These are phyloP conservation scores for Mycosphaerella sp. DNA, from an alignment of 2,329 filamentous ascomycete genomes.

Conservation along the genomic window DNA sequence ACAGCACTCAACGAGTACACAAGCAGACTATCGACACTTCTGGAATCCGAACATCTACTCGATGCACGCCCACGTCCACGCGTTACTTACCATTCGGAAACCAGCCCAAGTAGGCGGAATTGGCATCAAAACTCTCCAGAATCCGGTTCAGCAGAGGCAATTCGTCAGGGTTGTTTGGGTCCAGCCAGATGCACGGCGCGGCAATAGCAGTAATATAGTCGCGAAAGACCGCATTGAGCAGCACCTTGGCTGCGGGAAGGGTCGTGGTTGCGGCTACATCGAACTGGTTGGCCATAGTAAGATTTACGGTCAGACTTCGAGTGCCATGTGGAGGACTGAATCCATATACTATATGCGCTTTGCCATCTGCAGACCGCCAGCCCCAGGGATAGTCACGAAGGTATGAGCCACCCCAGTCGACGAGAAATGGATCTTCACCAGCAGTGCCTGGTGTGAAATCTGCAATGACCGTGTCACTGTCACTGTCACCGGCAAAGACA, in stretches of 20 bases:
- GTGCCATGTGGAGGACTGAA: neutral
- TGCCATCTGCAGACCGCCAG: neutral
- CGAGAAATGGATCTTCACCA: neutral
- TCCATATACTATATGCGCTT: neutral
- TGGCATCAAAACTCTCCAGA: neutral
- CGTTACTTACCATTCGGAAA: conserved; percentile 1
- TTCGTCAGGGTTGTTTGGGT: conserved; percentile 7
- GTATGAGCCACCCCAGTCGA: conserved; percentile 3
- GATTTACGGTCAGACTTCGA: neutral
- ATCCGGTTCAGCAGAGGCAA: conserved; percentile 1
- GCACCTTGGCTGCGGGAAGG: neutral
- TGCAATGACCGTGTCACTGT: neutral
- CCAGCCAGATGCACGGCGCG: conserved; percentile 10
- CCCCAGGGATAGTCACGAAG: conserved; percentile 3
- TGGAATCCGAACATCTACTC: no score
- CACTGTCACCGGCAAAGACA: neutral
- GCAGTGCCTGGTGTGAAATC: conserved; percentile 1
- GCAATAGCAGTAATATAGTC: conserved; percentile 4
- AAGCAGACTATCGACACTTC: no score
- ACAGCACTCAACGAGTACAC: no score
- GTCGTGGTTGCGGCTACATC: neutral
- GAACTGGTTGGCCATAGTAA: neutral
- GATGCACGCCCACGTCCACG: no score
- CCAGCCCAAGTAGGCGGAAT: conserved; percentile 8
- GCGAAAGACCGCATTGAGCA: conserved; percentile 3